Evolutionary conservation across 331 rosid genomes (phyloP), one percentile per base, ranked within the genome.

Genomic region (Ulmus americana): DNA sequence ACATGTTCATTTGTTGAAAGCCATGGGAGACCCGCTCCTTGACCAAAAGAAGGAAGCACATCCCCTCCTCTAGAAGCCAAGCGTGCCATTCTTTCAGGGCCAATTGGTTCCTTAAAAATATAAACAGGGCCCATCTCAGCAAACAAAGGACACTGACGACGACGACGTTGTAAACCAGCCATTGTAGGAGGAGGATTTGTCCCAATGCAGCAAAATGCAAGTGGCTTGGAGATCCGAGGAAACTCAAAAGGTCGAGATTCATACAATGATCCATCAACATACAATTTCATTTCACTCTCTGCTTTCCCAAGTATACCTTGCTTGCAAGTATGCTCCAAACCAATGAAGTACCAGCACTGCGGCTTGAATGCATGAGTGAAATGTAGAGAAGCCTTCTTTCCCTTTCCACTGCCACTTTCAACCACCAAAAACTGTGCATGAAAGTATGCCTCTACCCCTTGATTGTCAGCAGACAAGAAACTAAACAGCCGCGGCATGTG

Each of bases 141-240:
- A 87, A 94, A 94, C 77, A 94, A 81, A 72, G 99, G 98, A 80
- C 99, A 90, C 28, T 94, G 99, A 59, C 97, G 97, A 47, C 91
- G 97, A 45, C 91, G 99, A 8, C 99, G 97, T 67, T 94, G 99
- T 78, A 94, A 89, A 66, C 98, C 97, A 76, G 99, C 99, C 82
- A 94, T 94, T 51, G 99, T 87, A 74, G 99, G 95, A 79, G 99
- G 99, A 64, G 95, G 99, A 73, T 94, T 94, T 68, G 99, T 94
- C 67, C 97, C 99, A 70, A 94, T 85, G 85, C 99, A 94, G 82
- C 99, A 89, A 83, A 94, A 94, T 51, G 95, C 89, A 79, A 94
- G 95, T 58, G 99, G 82, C 77, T 94, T 94, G 59, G 91, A 89
- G 71, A 94, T 94, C 72, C 89, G 87, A 65, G 95, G 99, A 70